phyloP scores from a whole-genome alignment of 441 rosid species.

The Gossypium lobatum region DNA sequence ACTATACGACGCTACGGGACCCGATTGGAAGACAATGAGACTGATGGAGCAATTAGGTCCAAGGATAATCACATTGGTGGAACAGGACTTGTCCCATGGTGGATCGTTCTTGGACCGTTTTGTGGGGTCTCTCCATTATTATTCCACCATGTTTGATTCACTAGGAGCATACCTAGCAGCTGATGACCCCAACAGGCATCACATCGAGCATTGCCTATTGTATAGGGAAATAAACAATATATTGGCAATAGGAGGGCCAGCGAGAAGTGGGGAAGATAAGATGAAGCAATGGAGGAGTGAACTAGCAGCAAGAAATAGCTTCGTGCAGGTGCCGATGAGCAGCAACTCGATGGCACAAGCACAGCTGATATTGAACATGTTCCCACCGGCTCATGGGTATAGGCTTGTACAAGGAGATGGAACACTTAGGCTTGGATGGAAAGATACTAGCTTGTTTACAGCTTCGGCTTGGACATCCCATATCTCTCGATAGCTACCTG shows the following conservation, averaged over 20 bases:
- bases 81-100: conserved; percentile 47
- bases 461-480: conserved; percentile 66
- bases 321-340: conserved; percentile 49
- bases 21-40: conserved; percentile 51
- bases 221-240: conserved; percentile 53
- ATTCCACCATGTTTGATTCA: conserved; percentile 57
- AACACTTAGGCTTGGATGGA: conserved; percentile 60
- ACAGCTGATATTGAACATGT: conserved; percentile 57
- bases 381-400: conserved; percentile 54
- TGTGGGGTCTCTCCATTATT: conserved; percentile 56
- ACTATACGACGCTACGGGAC: conserved; percentile 50
- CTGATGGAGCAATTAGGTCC: conserved; percentile 43
- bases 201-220: conserved; percentile 45
- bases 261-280: conserved; percentile 66
- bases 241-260: conserved; percentile 60
- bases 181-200: conserved; percentile 40
- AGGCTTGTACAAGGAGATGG: conserved; percentile 59
- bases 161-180: conserved; percentile 36
- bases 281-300: conserved; percentile 49
- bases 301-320: conserved; percentile 27
- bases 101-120: conserved; percentile 60
- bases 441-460: conserved; percentile 51
- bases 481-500: conserved; percentile 26
- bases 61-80: conserved; percentile 45
- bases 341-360: conserved; percentile 67